Evolutionary conservation across 2,329 filamentous ascomycete species (phyloP).

Genomic region (Lasiodiplodia citricola): DNA sequence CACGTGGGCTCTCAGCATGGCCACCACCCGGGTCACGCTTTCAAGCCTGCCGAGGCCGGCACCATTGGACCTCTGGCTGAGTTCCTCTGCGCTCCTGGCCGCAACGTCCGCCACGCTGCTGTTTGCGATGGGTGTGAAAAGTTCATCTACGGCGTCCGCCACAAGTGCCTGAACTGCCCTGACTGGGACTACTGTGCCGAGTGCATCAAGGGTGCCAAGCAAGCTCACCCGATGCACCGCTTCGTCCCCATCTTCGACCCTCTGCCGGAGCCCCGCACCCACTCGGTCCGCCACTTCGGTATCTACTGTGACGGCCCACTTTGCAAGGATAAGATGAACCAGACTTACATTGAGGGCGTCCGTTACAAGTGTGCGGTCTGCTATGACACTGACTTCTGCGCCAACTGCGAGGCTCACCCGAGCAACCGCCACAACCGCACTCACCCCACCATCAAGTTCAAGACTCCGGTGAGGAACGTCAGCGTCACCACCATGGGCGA

Average conservation of each 20-base stretch:
- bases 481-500: slow-evolving; percentile 85
- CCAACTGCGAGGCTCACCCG: slow-evolving; percentile 88
- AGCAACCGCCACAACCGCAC: slow-evolving; percentile 87
- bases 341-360: slow-evolving; percentile 74
- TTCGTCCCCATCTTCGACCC: slow-evolving; percentile 88
- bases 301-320: slow-evolving; percentile 96
- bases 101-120: slow-evolving; percentile 81
- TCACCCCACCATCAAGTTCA: slow-evolving; percentile 97
- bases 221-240: slow-evolving; percentile 80
- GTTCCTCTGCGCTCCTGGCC: slow-evolving; percentile 76
- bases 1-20: slow-evolving; percentile 79
- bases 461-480: slow-evolving; percentile 86
- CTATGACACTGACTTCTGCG: slow-evolving; percentile 93
- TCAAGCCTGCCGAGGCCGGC: slow-evolving; percentile 70
- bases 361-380: slow-evolving; percentile 98
- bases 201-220: slow-evolving; percentile 70
- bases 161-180: slow-evolving; percentile 96
- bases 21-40: slow-evolving; percentile 87
- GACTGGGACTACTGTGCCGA: slow-evolving; percentile 94
- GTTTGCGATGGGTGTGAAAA: slow-evolving; percentile 93
- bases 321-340: slow-evolving; percentile 65
- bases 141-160: slow-evolving; percentile 83
- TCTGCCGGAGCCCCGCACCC: slow-evolving; percentile 55
- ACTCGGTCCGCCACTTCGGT: slow-evolving; percentile 70
- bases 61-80: slow-evolving; percentile 67